phyloP scores from a whole-genome alignment of 441 rosid species.

The Gossypium davidsonii region DNA sequence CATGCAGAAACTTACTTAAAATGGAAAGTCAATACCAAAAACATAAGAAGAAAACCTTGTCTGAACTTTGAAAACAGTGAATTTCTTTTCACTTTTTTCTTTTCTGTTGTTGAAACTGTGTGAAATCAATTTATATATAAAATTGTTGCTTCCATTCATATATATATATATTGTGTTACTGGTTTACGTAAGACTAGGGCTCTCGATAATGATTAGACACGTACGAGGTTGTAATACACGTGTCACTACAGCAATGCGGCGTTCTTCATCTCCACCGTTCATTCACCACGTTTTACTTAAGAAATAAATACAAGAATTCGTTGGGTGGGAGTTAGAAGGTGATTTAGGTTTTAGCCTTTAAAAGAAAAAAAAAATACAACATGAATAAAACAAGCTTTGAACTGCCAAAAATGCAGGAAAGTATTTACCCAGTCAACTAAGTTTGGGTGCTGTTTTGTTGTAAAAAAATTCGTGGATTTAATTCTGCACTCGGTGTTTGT shows the following conservation, averaged over 20 bases:
- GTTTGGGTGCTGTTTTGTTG: background rate
- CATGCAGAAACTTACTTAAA: background rate
- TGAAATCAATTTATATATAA: background rate
- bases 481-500: no score
- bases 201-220: slow-evolving; percentile 10
- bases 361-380: no score
- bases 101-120: background rate
- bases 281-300: slow-evolving; percentile 3
- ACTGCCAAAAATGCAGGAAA: background rate
- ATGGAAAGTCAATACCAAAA: background rate
- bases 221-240: background rate
- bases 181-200: slow-evolving; percentile 1
- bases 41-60: background rate
- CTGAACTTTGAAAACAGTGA: background rate
- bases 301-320: background rate
- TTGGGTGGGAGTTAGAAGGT: background rate
- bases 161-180: background rate
- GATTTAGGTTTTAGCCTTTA: background rate
- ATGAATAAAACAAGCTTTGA: background rate
- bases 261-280: background rate
- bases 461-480: background rate
- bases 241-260: slow-evolving; percentile 9
- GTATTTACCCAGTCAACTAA: background rate
- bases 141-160: background rate
- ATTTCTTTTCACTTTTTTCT: background rate